Evolutionary conservation across 2,329 filamentous ascomycete genomes (phyloP), one percentile per base, ranked within the genome.

Genomic region (Ophiocordyceps camponoti-rufipedis): DNA sequence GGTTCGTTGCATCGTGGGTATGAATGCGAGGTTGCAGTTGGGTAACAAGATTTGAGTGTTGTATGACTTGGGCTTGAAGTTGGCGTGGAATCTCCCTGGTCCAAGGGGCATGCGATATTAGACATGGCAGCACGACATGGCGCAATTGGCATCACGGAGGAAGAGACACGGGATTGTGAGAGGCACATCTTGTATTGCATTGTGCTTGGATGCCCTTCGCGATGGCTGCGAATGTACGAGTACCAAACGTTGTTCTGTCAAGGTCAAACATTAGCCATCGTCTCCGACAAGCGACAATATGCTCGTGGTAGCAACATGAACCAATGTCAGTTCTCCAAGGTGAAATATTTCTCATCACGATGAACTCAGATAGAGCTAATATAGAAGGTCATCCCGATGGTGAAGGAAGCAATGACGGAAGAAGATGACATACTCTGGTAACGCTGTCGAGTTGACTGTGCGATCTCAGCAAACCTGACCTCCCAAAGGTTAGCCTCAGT

Each of bases 1-100:
- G 46, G 76, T 93, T 33, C 75, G 80, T 51, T 84, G 85, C 62
- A 81, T 95, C 54, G 80, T 96, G 7, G 88, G 85, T 7, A 88
- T 94, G 85, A 98, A 98, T 59, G 75, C 82, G 23, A 81, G 69
- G 50, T 55, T 80, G 49, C 70, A 77, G 55, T 54, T 72, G 45
- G 68, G 64, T 54, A 54, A 60, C 46, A 12, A 10, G 7, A 31
- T 10, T 31, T 31, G 29, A 31, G n/a, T 12, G 29, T 4, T 12
- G 12, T 31, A 31, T 31, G 12, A 9, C 3, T 9, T 9, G 8
- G 9, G 29, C 4, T 31, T 31, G 29, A 12, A 9, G 8, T 9
- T 10, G 12, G 23, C 23, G 23, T 23, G 3, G 23, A 23, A 23
- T 23, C 23, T 23, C 13, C 13, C 16, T n/a, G 9, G 33, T 7